phyloP scores from a whole-genome alignment of 1,139 yeast genomes.

The Sugiyamaella sp. region DNA sequence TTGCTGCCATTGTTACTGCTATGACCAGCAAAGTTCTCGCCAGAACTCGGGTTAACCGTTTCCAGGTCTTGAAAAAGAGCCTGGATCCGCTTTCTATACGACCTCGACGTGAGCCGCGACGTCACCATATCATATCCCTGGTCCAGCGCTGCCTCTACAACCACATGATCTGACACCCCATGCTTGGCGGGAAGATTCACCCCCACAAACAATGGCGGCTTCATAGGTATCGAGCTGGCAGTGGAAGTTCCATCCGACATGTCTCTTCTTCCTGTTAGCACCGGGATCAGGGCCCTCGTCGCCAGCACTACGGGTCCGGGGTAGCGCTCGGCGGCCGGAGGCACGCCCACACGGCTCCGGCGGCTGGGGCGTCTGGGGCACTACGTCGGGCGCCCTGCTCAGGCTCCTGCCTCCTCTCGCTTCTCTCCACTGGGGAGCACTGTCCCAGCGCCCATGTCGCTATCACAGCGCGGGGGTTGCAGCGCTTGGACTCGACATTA shows the following conservation, averaged over 20 bases:
- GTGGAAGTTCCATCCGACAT: slow-evolving; percentile 17
- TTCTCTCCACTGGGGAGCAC: no score
- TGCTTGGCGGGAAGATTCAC: slow-evolving; percentile 42
- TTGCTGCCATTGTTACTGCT: not conserved
- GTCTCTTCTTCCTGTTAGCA: not conserved
- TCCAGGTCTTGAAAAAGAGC: slow-evolving; percentile 34
- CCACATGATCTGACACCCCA: slow-evolving; percentile 37
- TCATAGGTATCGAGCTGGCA: slow-evolving; percentile 7
- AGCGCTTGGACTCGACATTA: no score
- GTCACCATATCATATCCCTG: slow-evolving; percentile 46
- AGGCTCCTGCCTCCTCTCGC: no score
- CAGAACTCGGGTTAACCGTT: slow-evolving; percentile 16
- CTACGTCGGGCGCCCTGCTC: no score
- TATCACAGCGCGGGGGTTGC: no score
- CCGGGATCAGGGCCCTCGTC: no score
- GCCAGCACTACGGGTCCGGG: no score
- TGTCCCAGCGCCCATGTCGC: no score
- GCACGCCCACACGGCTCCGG: no score
- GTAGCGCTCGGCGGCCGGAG: no score
- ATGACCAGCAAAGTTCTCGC: not conserved
- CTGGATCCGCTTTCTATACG: slow-evolving; percentile 39
- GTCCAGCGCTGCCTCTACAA: slow-evolving; percentile 40
- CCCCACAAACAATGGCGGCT: slow-evolving; percentile 40
- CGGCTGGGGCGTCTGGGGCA: no score
- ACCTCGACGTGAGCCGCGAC: slow-evolving; percentile 41